Percentiles rank a stretch among this genome's conserved stretches.
Evolutionary conservation across 768 basidiomycete species (phyloP).

Genomic region (Leccinum variicolor): DNA sequence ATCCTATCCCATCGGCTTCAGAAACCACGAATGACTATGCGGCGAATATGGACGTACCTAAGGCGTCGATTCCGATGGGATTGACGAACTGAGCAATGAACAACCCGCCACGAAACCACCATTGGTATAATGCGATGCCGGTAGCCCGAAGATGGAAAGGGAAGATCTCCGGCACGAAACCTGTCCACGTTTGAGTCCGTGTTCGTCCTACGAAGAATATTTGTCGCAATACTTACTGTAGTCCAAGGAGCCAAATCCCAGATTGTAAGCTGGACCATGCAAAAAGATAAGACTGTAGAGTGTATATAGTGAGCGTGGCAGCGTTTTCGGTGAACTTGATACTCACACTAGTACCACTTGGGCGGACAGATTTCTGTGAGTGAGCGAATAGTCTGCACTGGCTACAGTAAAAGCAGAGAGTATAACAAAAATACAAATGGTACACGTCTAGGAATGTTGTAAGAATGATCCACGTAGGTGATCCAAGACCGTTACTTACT

Average conservation of each 20-base stretch:
- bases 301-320: neutral
- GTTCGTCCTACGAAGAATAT: neutral
- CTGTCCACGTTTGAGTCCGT: neutral
- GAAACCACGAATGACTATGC: neutral
- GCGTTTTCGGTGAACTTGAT: neutral
- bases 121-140: neutral
- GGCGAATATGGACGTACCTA: neutral
- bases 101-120: neutral
- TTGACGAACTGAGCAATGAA: neutral
- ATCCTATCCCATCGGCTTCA: no score
- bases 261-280: neutral
- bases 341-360: neutral
- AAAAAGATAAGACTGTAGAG: neutral
- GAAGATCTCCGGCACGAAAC: neutral
- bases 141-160: neutral
- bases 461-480: neutral
- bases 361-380: neutral
- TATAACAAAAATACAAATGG: neutral
- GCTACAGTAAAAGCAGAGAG: neutral
- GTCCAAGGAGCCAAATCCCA: neutral
- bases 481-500: neutral
- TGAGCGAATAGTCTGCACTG: neutral
- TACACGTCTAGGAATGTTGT: neutral
- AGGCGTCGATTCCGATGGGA: neutral
- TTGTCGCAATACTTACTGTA: neutral